Evolutionary conservation across 176 grass and related monocot genomes (phyloP), one percentile per base, ranked within the genome.

Genomic region (Bothriochloa decipiens): DNA sequence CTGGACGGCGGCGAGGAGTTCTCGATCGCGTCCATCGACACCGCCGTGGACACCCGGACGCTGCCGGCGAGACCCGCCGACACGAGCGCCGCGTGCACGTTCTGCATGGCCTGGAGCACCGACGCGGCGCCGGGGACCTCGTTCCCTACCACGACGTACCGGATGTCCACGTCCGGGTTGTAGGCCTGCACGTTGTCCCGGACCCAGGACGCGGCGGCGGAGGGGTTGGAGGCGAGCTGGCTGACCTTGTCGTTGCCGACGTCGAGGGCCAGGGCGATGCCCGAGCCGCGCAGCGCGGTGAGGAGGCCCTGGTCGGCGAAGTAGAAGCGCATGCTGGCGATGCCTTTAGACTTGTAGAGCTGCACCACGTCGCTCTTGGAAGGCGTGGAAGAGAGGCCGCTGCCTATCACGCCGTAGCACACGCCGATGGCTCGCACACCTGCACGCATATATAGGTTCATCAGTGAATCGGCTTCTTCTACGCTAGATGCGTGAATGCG

Each of bases 131-230:
- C 77, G 42, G 79, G 25, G 11, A 95, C 23, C 85, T 92, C 90
- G 75, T 95, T 95, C 22, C 93, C 93, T 32, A 90, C 93, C 0
- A 86, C 82, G 62, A 95, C 61, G 79, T 91, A 91, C 43, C 2
- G 27, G 73, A 89, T 77, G 65, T 11, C 39, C 3, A 89, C 75
- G 73, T 50, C 67, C 4, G 83, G 65, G 45, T 65, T 36, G 77
- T 86, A 94, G 25, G 76, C 14, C 25, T n/a, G 37, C 11, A 94
- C 81, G 76, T 91, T 91, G 45, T 11, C n/a, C 16, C 28, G 40
- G 15, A 94, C 81, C 86, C 86, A 91, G 16, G 70, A 12, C 13
- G 6, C 8, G 4, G 86, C 92, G 20, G 13, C 64, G 2, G 55
- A 23, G 5, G 47, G 0, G 84, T 32, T 23, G 73, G 11, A 18